A percentile compares a stretch with the other conserved stretches of the same genome.
phyloP scores from a whole-genome alignment of 2,329 filamentous ascomycete genomes.

The Exophiala lecanii-corni region DNA sequence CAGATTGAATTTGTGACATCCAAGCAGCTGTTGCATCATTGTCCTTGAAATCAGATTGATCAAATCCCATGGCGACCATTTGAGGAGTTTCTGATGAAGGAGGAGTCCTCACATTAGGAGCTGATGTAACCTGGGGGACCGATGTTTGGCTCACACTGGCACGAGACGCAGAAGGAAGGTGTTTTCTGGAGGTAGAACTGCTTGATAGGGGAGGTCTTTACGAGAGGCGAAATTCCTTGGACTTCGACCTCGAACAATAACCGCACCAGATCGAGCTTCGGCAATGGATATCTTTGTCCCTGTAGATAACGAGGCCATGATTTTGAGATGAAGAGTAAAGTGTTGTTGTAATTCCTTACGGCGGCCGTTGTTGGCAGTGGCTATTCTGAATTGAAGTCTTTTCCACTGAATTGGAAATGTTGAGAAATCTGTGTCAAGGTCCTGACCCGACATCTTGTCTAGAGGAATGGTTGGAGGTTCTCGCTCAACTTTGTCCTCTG shows the following conservation, averaged over 20 bases:
- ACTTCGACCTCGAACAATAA: constrained; percentile 89
- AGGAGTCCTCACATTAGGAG: constrained; percentile 23
- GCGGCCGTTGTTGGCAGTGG: constrained; percentile 92
- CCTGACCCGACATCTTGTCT: constrained; percentile 59
- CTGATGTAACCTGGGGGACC: constrained; percentile 25
- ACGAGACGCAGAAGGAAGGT: constrained; percentile 37
- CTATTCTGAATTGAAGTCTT: constrained; percentile 85
- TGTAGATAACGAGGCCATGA: constrained; percentile 76
- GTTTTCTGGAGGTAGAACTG: constrained; percentile 73
- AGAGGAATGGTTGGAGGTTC: constrained; percentile 80
- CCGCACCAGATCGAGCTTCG: constrained; percentile 80
- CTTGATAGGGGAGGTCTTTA: constrained; percentile 84
- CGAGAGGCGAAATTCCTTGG: constrained; percentile 91
- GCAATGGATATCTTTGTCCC: constrained; percentile 77
- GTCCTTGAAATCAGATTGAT: background rate
- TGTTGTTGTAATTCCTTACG: constrained; percentile 95
- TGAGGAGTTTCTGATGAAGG: constrained; percentile 18
- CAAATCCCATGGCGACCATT: constrained; percentile 7
- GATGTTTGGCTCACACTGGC: constrained; percentile 20
- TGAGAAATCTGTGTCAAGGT: constrained; percentile 76
- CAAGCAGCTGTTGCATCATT: constrained; percentile 9
- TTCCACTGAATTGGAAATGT: constrained; percentile 95
- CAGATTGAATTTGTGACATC: constrained; percentile 17
- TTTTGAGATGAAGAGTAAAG: constrained; percentile 83
- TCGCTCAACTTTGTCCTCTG: constrained; percentile 67